Evolutionary conservation across 441 rosid genomes (phyloP), one percentile per base, ranked within the genome.

Genomic region (Hypseocharis bilobata): DNA sequence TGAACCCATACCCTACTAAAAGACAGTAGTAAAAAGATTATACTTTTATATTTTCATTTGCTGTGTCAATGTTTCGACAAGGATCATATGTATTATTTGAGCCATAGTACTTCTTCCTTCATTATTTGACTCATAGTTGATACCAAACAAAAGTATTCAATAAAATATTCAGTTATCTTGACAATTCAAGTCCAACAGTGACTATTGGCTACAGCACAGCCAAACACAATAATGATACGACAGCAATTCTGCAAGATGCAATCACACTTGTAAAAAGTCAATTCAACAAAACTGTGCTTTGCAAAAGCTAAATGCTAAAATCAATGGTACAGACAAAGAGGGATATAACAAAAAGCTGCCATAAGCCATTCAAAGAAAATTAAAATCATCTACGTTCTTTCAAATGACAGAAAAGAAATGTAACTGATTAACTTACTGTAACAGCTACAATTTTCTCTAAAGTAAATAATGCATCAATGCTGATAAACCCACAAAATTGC

Each of bases 401-500:
- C n/a, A n/a, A n/a, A n/a, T n/a, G n/a, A n/a, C n/a, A n/a, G n/a
- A n/a, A n/a, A n/a, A n/a, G n/a, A n/a, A n/a, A n/a, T n/a, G n/a
- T n/a, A n/a, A n/a, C n/a, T n/a, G n/a, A n/a, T n/a, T n/a, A n/a
- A n/a, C n/a, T n/a, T n/a, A n/a, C n/a, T n/a, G 19, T n/a, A 20
- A 32, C 36, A 36, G 7, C 40, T 32, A 16, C 27, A 6, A 5
- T 19, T 52, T n/a, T 59, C 3, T 19, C 28, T 34, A 45, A 34
- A 34, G n/a, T 60, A 36, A 60, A 20, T 27, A 10, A 60, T 19
- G 27, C 58, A 52, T 34, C 1, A 30, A 60, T 30, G 26, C 34
- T 0, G 34, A 55, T 38, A 64, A 58, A 25, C 23, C 56, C 64
- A 34, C n/a, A 63, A 47, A 65, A 68, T 27, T 70, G 44, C 56